Conservation (phyloP, 148 eudicot genomes). For the Persicaria maculosa region DNA sequence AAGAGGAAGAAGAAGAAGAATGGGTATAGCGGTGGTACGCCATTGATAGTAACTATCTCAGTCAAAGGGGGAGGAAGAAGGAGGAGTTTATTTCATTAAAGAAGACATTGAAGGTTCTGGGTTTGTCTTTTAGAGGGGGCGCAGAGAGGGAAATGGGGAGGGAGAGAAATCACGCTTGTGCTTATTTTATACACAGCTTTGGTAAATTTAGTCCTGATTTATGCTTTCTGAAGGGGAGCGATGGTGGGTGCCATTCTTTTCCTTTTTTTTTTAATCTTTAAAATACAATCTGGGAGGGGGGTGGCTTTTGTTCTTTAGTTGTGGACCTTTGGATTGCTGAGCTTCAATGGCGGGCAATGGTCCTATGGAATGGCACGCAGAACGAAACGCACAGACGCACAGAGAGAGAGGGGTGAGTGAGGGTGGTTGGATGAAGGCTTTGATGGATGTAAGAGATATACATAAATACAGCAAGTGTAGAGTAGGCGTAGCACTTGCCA, state of each 20-base stretch:
- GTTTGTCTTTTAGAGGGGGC: not conserved
- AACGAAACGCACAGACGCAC: not conserved
- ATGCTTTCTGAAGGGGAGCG: not conserved
- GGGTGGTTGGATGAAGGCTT: no score
- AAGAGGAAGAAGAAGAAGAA: slow-evolving; percentile 14
- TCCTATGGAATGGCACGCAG: not conserved
- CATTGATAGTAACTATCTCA: not conserved
- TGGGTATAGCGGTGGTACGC: slow-evolving; percentile 24
- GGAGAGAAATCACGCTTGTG: slow-evolving; percentile 42
- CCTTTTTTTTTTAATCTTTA: not conserved
- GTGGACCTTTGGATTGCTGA: not conserved
- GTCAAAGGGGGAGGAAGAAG: not conserved
- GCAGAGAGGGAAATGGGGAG: not conserved
- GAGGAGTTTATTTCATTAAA: not conserved
- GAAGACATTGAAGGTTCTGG: no score
- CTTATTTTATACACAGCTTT: slow-evolving; percentile 28
- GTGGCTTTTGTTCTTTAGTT: not conserved
- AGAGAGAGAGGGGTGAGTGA: no score
- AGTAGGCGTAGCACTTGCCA: no score
- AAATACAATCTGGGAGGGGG: not conserved
- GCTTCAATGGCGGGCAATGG: slow-evolving; percentile 1
- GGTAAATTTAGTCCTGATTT: not conserved
- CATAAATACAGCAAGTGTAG: no score
- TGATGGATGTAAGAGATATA: no score
- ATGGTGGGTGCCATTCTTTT: not conserved